These are phyloP conservation scores for Hymenoscyphus fraxineus DNA, from an alignment of 2,329 filamentous ascomycete genomes.

Conservation along the genomic window DNA sequence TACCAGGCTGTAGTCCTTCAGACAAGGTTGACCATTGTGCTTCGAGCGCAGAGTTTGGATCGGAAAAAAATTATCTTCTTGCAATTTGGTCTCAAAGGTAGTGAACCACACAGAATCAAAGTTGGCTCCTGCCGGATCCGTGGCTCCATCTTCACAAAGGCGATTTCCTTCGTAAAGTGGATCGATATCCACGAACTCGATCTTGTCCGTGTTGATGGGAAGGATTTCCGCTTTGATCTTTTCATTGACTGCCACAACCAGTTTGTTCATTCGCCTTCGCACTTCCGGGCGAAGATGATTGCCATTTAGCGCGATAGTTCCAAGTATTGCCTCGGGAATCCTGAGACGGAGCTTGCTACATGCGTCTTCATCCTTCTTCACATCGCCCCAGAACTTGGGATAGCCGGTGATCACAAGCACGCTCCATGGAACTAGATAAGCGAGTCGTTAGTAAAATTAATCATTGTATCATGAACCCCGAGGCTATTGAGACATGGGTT, in stretches of 20 bases:
- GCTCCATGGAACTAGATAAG: not conserved
- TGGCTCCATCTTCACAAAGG: constrained; percentile 6
- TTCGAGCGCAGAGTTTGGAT: not conserved
- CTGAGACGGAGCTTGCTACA: constrained; percentile 2
- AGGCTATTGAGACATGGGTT: too few relatives aligned
- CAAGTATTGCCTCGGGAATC: not conserved
- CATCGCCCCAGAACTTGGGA: constrained; percentile 1
- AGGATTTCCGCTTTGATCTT: constrained; percentile 4
- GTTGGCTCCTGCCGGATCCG: constrained; percentile 1
- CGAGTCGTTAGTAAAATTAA: not conserved
- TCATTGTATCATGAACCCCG: not conserved
- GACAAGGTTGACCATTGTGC: not conserved
- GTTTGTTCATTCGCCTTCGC: constrained; percentile 1
- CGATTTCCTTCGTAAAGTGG: constrained; percentile 7
- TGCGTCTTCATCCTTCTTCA: not conserved
- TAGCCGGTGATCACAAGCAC: constrained; percentile 4
- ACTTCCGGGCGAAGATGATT: not conserved
- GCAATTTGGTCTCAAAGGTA: not conserved
- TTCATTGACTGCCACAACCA: constrained; percentile 1
- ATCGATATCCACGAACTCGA: constrained; percentile 10
- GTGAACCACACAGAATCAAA: constrained; percentile 1
- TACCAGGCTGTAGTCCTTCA: not conserved
- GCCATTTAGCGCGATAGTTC: not conserved
- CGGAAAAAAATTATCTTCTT: not conserved
- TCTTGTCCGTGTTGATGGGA: not conserved